Percentiles rank a stretch among this genome's conserved stretches.
Conservation (phyloP, 1,139 yeast species). For the Pichia inconspicua region DNA sequence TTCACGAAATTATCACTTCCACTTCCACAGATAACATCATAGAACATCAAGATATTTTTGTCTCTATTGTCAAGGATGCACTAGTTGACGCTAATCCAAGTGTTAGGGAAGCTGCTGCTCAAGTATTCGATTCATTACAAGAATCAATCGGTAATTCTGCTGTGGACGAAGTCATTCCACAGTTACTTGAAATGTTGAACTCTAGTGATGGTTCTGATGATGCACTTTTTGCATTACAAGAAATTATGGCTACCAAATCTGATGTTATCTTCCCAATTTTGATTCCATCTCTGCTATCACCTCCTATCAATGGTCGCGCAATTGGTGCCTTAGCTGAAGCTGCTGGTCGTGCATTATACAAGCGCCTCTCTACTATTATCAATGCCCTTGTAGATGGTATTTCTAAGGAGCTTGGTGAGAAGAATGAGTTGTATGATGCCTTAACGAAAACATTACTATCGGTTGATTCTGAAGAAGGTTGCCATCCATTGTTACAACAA, state of each 20-base stretch:
- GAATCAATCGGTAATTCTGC: conserved; percentile 76
- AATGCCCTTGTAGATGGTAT: conserved; percentile 64
- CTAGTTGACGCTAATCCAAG: conserved; percentile 64
- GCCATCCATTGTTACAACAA: conserved; percentile 79
- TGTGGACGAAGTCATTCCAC: conserved; percentile 82
- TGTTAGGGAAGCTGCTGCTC: conserved; percentile 88
- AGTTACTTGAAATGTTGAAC: conserved; percentile 64
- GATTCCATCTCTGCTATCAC: conserved; percentile 72
- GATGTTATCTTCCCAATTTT: conserved; percentile 91
- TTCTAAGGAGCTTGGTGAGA: conserved; percentile 34
- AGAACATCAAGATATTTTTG: conserved; percentile 61
- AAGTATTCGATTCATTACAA: conserved; percentile 82
- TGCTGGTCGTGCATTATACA: conserved; percentile 79
- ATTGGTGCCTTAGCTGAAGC: conserved; percentile 84
- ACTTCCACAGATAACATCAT: conserved; percentile 56
- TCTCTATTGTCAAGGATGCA: conserved; percentile 69
- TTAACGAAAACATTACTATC: conserved; percentile 65
- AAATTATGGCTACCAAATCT: conserved; percentile 85
- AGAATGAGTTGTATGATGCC: conserved; percentile 39
- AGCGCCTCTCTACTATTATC: conserved; percentile 62
- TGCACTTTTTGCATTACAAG: conserved; percentile 84
- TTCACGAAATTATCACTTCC: conserved; percentile 75
- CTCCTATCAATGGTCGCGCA: conserved; percentile 86
- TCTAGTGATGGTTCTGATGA: conserved; percentile 54
- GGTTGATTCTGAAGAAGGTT: conserved; percentile 71